Evolutionary conservation across 176 grass and related monocot species (phyloP), one percentile per base, ranked within the genome.

Genomic region (Coix lacrymajobi): DNA sequence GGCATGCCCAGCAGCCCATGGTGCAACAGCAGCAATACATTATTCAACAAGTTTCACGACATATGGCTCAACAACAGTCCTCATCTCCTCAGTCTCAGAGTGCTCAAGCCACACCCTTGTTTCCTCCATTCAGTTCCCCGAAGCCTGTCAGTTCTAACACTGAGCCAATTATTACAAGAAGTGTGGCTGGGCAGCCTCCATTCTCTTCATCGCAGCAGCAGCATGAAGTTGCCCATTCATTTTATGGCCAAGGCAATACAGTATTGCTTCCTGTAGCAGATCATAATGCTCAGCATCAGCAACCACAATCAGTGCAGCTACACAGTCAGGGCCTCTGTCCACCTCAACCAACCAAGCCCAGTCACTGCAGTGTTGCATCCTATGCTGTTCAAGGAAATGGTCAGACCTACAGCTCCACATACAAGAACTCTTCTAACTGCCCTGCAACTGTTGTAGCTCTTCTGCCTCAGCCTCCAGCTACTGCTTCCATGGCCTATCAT

Each of bases 181-280:
- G 41, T 72, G 73, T 88, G 79, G 38, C 79, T n/a, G 58, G 78
- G 70, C 93, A 89, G 30, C 66, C 77, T 70, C 31, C 89, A 13
- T 94, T 94, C 87, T 38, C 89, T 39, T 94, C 92, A 24, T 54
- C 86, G 14, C 88, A 87, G 32, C 86, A 79, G 54, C 90, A 88
- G 60, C 85, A 91, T 46, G 95, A 95, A 87, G 85, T 79, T 71
- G 37, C 84, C 33, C 63, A 88, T 66, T 79, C 83, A 74, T 89
- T 87, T 69, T 97, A 92, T 66, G 94, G 79, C 65, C 68, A 92
- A 82, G 88, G 86, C 77, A 93, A 84, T 79, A 79, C 92, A 61
- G 73, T 83, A 57, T 87, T 90, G 41, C 87, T 82, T 63, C 89
- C 89, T 7, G 24, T 71, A 5, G 24, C 73, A 33, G 87, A 94